Base-by-base conservation (phyloP, 2,329 filamentous ascomycete genomes). In the Penicillium brevicompactum region DNA sequence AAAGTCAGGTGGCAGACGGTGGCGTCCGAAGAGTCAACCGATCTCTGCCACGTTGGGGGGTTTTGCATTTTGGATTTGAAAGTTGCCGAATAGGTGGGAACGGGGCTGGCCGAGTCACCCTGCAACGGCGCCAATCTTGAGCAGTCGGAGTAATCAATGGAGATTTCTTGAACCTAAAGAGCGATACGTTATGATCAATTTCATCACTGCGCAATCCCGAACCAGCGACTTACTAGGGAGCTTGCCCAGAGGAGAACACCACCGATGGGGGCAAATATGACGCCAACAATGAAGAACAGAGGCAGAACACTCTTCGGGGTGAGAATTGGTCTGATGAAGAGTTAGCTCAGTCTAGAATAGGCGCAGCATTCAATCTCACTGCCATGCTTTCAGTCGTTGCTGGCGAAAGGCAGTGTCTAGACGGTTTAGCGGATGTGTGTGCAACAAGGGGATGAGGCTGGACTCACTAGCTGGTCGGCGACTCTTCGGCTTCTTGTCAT, bases 331-430 rank as follows among this genome's bases (percentile, higher is more conserved):
- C 91, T 94, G 70, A 53, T 14, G 42, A 27, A 53, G 65, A 64
- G 51, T 65, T 53, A 64, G 61, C 46, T 51, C 10, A 40, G 52
- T 27, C 11, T 24, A 2, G 18, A 14, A 22, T n/a, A 53, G 46
- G 24, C 22, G 18, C 16, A 43, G 40, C 24, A 40, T 41, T 50
- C 44, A 51, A 45, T 41, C 91, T 77, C 82, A 95, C 89, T 99
- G 94, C 94, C 94, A 99, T 80, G 94, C 94, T 79, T 97, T 97
- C 75, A 99, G 79, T 72, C 94, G 87, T 77, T 99, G 94, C 74
- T 99, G 94, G 67, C 94, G 86, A 74, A 97, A 99, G 10, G 94
- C 94, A 56, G 93, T 97, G 79, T 97, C 91, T 96, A 70, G 49
- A 34, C 45, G 16, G 57, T 61, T 43, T 58, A 57, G 49, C 62